Evolutionary conservation across 2,329 filamentous ascomycete genomes (phyloP), one percentile per base, ranked within the genome.

Genomic region (Cadophora malorum): DNA sequence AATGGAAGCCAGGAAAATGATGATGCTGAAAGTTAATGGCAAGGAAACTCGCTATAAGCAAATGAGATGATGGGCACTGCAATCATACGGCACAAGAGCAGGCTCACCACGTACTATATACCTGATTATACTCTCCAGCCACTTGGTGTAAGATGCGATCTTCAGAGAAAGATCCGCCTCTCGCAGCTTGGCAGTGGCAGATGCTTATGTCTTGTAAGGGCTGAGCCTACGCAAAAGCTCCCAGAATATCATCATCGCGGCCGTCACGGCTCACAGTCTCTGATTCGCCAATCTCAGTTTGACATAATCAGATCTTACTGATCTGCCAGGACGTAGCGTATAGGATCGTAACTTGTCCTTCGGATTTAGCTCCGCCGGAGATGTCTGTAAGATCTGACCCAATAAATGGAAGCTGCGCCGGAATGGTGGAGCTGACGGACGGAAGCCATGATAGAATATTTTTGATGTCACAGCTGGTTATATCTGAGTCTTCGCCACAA

Each of bases 161-260:
- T 25, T 45, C 19, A 41, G 56, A 41, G 52, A 10, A 21, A 59
- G 33, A 41, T 28, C 56, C 21, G 35, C 21, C 3, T 59, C 14
- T 23, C 14, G 21, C 35, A 41, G 21, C 33, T 25, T 59, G 56
- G 56, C 56, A 19, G 35, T 59, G 33, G 33, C 56, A 59, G 56
- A 25, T 45, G 33, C 56, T 59, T 59, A 59, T 41, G 56, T 38
- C 23, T 19, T 16, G 9, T 21, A 2, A 14, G n/a, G 33, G 31
- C 55, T 58, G 31, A 33, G 55, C 55, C 8, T 21, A 49, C n/a
- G 45, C 33, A 19, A 41, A 38, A 4, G 19, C 31, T 58, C 31
- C 19, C 31, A 14, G 23, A 58, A 58, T 58, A 58, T 16, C 31
- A 41, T n/a, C 55, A 19, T 8, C 35, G 19, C 31, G 55, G 33